Evolutionary conservation across 371 early-diverging fungal species (phyloP).

Genomic region (Choanephora cucurbitarum): DNA sequence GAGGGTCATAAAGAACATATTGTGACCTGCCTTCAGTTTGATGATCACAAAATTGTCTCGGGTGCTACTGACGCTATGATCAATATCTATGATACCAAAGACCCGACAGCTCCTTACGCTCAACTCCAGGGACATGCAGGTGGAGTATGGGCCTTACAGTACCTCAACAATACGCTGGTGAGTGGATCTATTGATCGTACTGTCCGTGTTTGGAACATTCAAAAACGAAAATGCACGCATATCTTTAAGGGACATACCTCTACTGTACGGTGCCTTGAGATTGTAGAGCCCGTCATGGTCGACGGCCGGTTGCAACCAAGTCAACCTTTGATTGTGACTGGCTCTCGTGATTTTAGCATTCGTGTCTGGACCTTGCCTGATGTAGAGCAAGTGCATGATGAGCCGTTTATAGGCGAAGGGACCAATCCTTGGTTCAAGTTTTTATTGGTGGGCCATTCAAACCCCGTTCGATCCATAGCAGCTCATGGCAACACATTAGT

Average conservation of each 20-base stretch:
- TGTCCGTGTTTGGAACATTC: slow-evolving; percentile 96
- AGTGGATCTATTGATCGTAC: slow-evolving; percentile 98
- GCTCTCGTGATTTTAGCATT: slow-evolving; percentile 94
- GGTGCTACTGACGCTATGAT: slow-evolving; percentile 90
- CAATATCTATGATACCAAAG: slow-evolving; percentile 81
- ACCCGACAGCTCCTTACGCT: slow-evolving; percentile 49
- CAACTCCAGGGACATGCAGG: slow-evolving; percentile 91
- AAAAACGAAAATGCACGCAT: slow-evolving; percentile 83
- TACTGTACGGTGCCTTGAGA: slow-evolving; percentile 94
- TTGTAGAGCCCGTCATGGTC: slow-evolving; percentile 74
- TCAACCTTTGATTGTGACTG: slow-evolving; percentile 88
- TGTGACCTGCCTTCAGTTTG: slow-evolving; percentile 95
- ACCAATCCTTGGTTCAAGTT: slow-evolving; percentile 66
- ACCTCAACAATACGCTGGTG: slow-evolving; percentile 83
- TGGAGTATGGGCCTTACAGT: slow-evolving; percentile 98
- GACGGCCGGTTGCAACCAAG: slow-evolving; percentile 57
- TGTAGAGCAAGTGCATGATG: slow-evolving; percentile 7
- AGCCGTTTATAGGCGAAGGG: slow-evolving; percentile 34
- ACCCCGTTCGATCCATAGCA: slow-evolving; percentile 92
- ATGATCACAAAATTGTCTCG: slow-evolving; percentile 86
- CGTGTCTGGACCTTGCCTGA: slow-evolving; percentile 94
- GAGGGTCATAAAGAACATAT: slow-evolving; percentile 81
- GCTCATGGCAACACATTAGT: slow-evolving; percentile 82
- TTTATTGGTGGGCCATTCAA: slow-evolving; percentile 80
- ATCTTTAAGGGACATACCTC: slow-evolving; percentile 93